Conservation (phyloP, 108 stramenopile species). For the Cyclotella atomus region DNA sequence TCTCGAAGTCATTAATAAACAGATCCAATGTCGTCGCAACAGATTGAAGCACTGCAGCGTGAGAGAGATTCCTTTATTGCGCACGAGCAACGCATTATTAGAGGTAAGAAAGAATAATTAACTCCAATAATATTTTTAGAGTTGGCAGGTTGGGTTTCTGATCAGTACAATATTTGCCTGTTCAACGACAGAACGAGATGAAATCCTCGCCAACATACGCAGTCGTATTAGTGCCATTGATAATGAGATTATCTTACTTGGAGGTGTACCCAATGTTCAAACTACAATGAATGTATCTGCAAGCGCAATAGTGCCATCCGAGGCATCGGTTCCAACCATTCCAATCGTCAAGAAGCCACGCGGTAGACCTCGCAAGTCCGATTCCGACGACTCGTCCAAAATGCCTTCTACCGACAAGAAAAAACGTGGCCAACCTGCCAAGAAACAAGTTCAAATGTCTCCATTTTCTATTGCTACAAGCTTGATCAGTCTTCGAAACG, state of each 20-base stretch:
- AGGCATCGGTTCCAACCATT: constrained; percentile 13
- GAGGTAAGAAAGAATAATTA: neutral
- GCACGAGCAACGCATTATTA: constrained; percentile 7
- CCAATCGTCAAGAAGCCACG: constrained; percentile 18
- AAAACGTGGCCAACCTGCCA: constrained; percentile 10
- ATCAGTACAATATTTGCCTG: too few relatives aligned
- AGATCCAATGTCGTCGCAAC: constrained; percentile 15
- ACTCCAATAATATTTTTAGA: neutral
- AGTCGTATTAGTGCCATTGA: constrained; percentile 20
- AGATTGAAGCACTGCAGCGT: neutral
- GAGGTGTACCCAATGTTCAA: constrained; percentile 10
- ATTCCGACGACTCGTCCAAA: neutral
- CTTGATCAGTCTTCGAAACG: constrained; percentile 1
- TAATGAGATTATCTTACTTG: constrained; percentile 25
- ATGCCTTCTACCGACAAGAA: neutral
- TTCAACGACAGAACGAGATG: constrained; percentile 20
- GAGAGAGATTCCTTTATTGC: constrained; percentile 11
- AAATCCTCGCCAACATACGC: constrained; percentile 20
- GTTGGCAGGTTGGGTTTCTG: too few relatives aligned
- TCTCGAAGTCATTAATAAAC: too few relatives aligned
- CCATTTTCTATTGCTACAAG: neutral
- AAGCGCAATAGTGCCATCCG: constrained; percentile 8
- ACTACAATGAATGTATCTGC: neutral
- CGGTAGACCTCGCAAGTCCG: constrained; percentile 5
- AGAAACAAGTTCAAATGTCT: neutral